Evolutionary conservation across 768 basidiomycete species (phyloP).

Genomic region (Phlegmacium glaucopus): DNA sequence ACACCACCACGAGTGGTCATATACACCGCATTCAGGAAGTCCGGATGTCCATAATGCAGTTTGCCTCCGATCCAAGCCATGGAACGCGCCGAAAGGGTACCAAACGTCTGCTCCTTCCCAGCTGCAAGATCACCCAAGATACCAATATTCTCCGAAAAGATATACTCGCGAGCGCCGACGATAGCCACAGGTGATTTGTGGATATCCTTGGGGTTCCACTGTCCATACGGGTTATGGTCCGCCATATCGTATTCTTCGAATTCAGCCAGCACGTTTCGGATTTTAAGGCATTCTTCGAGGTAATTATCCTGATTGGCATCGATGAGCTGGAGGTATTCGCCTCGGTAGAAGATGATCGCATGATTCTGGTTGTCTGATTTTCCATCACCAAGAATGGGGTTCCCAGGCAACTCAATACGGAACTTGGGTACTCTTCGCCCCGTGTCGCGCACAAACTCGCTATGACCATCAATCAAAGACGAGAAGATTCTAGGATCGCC

Average conservation of each 20-base stretch:
- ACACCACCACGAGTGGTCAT: constrained; percentile 99
- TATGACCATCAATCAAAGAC: constrained; percentile 95
- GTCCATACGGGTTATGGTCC: constrained; percentile 87
- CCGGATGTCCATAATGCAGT: constrained; percentile 98
- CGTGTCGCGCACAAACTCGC: constrained; percentile 87
- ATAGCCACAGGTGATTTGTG: constrained; percentile 89
- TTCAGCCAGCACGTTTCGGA: constrained; percentile 95
- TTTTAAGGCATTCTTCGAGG: constrained; percentile 98
- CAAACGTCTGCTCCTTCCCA: constrained; percentile 99
- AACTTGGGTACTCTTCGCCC: constrained; percentile 94
- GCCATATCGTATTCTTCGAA: constrained; percentile 92
- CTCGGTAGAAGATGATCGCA: constrained; percentile 98
- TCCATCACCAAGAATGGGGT: constrained; percentile 98
- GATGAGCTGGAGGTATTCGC: constrained; percentile 98
- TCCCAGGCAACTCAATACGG: constrained; percentile 96
- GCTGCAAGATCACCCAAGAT: constrained; percentile 98
- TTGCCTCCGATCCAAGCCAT: constrained; percentile 99
- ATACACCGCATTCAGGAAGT: constrained; percentile 96
- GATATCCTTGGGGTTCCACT: constrained; percentile 88
- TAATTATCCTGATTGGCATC: constrained; percentile 99
- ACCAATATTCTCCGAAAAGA: constrained; percentile 99
- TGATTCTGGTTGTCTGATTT: constrained; percentile 99
- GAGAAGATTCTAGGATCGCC: constrained; percentile 96
- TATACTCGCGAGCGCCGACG: constrained; percentile 98
- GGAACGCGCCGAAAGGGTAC: constrained; percentile 92